These are phyloP conservation scores for Neurospora sp. DNA, from an alignment of 495 filamentous ascomycete species.

Conservation along the genomic window DNA sequence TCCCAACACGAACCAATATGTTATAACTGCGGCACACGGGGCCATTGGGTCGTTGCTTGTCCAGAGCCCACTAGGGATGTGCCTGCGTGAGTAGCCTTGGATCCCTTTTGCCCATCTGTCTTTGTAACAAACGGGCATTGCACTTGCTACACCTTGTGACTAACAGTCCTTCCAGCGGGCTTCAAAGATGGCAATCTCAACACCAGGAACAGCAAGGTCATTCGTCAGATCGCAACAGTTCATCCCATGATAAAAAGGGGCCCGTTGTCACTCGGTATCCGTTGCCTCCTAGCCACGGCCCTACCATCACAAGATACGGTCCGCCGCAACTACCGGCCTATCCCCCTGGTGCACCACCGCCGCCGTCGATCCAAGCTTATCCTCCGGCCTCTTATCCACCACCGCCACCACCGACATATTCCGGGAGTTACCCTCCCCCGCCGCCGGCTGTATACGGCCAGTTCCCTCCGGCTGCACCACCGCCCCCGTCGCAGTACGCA, in stretches of 20 bases:
- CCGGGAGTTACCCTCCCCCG: slow-evolving; percentile 7
- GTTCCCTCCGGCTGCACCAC: neutral
- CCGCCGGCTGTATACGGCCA: slow-evolving; percentile 5
- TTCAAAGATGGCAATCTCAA: slow-evolving; percentile 29
- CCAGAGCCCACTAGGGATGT: slow-evolving; percentile 38
- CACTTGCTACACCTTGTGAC: slow-evolving; percentile 1
- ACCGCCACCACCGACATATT: slow-evolving; percentile 14
- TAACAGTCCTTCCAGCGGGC: slow-evolving; percentile 23
- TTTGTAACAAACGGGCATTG: neutral
- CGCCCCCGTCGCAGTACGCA: slow-evolving; percentile 12
- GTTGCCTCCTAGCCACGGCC: slow-evolving; percentile 20
- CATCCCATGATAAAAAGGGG: slow-evolving; percentile 25
- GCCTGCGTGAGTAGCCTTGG: slow-evolving; percentile 46
- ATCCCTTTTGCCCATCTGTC: neutral
- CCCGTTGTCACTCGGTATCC: slow-evolving; percentile 35
- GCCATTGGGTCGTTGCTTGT: slow-evolving; percentile 41
- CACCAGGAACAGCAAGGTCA: slow-evolving; percentile 26
- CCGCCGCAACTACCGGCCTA: slow-evolving; percentile 22
- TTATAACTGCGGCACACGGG: slow-evolving; percentile 41
- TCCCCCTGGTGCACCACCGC: slow-evolving; percentile 21
- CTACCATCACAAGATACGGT: slow-evolving; percentile 13
- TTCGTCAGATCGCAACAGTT: slow-evolving; percentile 17
- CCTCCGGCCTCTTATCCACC: slow-evolving; percentile 11
- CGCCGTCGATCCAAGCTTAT: slow-evolving; percentile 13
- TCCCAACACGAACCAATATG: slow-evolving; percentile 30